Evolutionary conservation across 2,329 filamentous ascomycete genomes (phyloP), one percentile per base, ranked within the genome.

Genomic region (Sporothrix humicola): DNA sequence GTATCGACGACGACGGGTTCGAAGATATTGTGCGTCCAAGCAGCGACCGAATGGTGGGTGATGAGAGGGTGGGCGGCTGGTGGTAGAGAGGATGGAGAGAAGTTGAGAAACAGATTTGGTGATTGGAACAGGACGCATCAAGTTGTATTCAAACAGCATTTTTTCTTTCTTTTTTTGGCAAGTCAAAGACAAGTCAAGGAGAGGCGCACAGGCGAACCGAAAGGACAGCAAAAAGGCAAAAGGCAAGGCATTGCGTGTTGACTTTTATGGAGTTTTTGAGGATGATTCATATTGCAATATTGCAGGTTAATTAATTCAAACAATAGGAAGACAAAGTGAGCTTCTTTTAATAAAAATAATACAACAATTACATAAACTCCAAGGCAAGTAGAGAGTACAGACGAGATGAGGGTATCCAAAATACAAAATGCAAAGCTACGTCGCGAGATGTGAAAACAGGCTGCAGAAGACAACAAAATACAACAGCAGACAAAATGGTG

Each of bases 11-110:
- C n/a, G 48, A 59, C 42, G 71, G 52, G 4, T 23, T 37, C 12
- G 71, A 72, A 17, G 71, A 72, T 8, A 44, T 79, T 13, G 77
- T 82, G 20, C 42, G 58, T 6, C 81, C 80, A 44, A 82, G 81
- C 77, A 81, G 82, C 17, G 81, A 81, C 66, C 78, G 73, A 69
- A 81, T 79, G 75, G 70, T 70, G 10, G 72, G 48, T 15, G 78
- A 79, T 26, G 77, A 79, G 74, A 77, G 68, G 42, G 70, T 77
- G 17, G 50, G 37, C 8, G 23, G 59, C 12, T 76, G 69, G 58
- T 72, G 73, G 42, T 54, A 63, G 15, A 5, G n/a, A 12, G 37
- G 56, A 15, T 9, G 31, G 26, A 5, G 52, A 8, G 8, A 20
- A 2, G 17, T 20, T 7, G 8, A 20, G 52, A 20, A 9, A 1